phyloP scores from a whole-genome alignment of 441 rosid species.

The Syzygium malaccense region DNA sequence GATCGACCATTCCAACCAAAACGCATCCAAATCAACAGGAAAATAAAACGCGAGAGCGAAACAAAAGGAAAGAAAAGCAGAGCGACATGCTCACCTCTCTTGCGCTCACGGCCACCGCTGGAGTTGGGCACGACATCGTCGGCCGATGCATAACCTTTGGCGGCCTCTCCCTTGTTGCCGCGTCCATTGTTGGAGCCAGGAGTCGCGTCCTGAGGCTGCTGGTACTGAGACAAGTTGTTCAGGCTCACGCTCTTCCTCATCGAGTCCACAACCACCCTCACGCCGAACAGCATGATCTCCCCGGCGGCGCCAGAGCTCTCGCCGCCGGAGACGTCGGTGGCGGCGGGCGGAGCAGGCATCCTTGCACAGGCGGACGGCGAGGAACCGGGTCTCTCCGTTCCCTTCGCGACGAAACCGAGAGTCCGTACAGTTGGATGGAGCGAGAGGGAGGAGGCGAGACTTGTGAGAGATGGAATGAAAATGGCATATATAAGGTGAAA shows the following conservation, averaged over 20 bases:
- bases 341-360: not conserved
- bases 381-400: not conserved
- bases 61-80: no score
- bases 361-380: not conserved
- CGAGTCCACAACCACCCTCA: constrained; percentile 80
- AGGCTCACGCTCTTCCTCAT: constrained; percentile 91
- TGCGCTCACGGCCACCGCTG: constrained; percentile 49
- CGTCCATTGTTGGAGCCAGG: not conserved
- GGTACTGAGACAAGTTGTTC: constrained; percentile 83
- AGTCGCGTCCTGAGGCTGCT: constrained; percentile 34
- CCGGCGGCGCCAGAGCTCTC: constrained; percentile 11
- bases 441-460: not conserved
- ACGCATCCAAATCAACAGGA: not conserved
- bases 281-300: constrained; percentile 90
- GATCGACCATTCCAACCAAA: not conserved
- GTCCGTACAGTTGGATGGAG: not conserved
- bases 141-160: constrained; percentile 72
- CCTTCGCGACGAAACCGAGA: not conserved
- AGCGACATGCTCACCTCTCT: constrained; percentile 47
- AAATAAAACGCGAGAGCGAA: not conserved
- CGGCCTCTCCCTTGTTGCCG: constrained; percentile 17
- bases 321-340: not conserved
- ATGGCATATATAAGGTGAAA: not conserved
- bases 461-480: not conserved
- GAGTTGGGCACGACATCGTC: constrained; percentile 61